These are phyloP conservation scores for Quercus variabilis DNA, from an alignment of 306 rosid species.

Conservation along the genomic window DNA sequence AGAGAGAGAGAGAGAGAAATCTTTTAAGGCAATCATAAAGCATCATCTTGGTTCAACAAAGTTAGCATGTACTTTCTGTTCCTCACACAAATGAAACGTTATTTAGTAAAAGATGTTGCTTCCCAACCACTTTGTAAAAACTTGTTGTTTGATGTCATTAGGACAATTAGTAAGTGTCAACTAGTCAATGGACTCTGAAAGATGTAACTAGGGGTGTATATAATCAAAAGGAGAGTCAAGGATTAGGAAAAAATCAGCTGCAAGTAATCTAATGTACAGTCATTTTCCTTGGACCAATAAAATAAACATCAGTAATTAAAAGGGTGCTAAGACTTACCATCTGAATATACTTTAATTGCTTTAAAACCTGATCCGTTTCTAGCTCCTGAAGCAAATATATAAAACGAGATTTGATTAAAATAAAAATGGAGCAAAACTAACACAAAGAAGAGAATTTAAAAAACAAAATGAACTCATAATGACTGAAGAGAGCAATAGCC, in stretches of 20 bases:
- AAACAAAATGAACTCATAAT: not conserved
- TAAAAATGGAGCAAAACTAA: not conserved
- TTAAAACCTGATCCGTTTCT: constrained; percentile 66
- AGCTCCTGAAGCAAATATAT: constrained; percentile 57
- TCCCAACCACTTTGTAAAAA: not conserved
- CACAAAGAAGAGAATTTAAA: not conserved
- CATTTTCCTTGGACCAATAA: not conserved
- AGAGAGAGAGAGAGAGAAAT: not conserved
- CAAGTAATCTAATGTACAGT: not conserved
- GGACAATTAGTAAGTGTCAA: not conserved
- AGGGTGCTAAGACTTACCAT: constrained; percentile 42
- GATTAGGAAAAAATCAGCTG: not conserved
- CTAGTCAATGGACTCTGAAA: not conserved
- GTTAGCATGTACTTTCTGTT: not conserved
- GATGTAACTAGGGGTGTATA: not conserved
- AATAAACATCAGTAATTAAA: constrained; percentile 10
- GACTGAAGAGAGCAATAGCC: not conserved
- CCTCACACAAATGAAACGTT: not conserved
- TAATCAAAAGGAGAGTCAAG: not conserved
- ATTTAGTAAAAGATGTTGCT: not conserved
- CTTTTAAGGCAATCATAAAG: not conserved
- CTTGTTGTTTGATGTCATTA: not conserved
- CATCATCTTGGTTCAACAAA: not conserved
- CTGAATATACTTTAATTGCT: constrained; percentile 80
- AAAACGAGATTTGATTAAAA: not conserved